These are phyloP conservation scores for Linaria vulgaris DNA, from an alignment of 257 asterid species.

Conservation along the genomic window DNA sequence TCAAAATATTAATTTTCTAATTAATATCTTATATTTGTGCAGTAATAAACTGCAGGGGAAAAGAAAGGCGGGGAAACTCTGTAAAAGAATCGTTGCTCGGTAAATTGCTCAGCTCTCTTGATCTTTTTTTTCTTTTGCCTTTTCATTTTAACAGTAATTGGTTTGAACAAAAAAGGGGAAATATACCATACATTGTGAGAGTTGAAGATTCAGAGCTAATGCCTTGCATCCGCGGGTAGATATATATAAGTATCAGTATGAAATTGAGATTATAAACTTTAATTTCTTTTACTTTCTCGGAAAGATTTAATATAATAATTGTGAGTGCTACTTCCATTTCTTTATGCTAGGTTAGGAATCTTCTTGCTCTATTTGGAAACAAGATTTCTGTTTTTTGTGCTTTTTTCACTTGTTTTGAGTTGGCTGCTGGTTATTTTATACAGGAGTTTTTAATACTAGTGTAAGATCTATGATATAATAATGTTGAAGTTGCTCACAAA, in stretches of 20 bases:
- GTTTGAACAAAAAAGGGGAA: neutral
- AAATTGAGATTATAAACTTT: neutral
- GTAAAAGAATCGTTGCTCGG: too few species aligned
- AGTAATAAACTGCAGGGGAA: too few species aligned
- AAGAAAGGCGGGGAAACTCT: too few species aligned
- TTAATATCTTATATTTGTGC: too few species aligned
- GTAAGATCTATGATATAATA: too few species aligned
- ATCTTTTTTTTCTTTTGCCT: neutral
- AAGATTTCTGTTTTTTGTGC: conserved; percentile 24
- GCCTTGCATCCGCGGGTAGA: conserved; percentile 27
- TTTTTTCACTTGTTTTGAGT: conserved; percentile 11
- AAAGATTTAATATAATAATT: neutral
- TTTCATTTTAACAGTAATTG: neutral
- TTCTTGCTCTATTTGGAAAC: conserved; percentile 42
- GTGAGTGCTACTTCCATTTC: conserved; percentile 18
- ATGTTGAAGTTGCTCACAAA: too few species aligned
- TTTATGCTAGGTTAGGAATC: conserved; percentile 23
- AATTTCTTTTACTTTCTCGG: neutral
- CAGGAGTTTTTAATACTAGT: too few species aligned
- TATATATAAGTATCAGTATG: conserved; percentile 15
- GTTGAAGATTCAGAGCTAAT: conserved; percentile 1
- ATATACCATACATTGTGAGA: neutral
- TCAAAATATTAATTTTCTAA: too few species aligned
- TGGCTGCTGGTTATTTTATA: too few species aligned
- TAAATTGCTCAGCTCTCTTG: too few species aligned